A percentile compares a stretch with the other conserved stretches of the same genome.
These are phyloP conservation scores for Pythium dissimile DNA, from an alignment of 352 stramenopile genomes.

Conservation along the genomic window DNA sequence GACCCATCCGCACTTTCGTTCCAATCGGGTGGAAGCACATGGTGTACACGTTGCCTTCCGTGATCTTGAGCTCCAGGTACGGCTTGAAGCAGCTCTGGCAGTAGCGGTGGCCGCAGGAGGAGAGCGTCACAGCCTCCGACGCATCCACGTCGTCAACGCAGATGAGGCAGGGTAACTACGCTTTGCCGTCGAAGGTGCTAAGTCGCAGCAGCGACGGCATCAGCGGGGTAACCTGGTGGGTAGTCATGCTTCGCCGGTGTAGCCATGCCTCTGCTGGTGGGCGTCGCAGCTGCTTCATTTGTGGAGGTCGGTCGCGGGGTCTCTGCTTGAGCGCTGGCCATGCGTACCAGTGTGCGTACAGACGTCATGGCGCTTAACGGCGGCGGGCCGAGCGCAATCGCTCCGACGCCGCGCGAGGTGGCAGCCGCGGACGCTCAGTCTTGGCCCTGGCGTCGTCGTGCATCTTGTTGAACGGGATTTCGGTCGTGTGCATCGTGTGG, in stretches of 20 bases:
- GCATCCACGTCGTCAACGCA: constrained; percentile 58
- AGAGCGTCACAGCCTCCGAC: constrained; percentile 31
- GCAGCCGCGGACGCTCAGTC: neutral
- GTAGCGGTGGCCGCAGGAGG: constrained; percentile 54
- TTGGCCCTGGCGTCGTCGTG: neutral
- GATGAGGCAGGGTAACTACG: constrained; percentile 72
- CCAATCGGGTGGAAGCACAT: constrained; percentile 46
- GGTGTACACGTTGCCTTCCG: constrained; percentile 62
- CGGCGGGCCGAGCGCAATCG: neutral
- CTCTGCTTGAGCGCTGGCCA: neutral
- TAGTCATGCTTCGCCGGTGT: neutral
- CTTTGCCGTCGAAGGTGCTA: constrained; percentile 2
- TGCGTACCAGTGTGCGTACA: neutral
- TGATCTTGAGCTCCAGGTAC: constrained; percentile 70
- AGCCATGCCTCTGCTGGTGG: neutral
- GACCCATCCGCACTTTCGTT: neutral
- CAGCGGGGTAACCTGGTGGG: neutral
- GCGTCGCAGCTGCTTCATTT: neutral
- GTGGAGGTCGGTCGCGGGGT: neutral
- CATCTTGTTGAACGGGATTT: neutral
- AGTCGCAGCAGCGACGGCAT: constrained; percentile 1
- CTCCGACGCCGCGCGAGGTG: neutral
- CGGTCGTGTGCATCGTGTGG: neutral
- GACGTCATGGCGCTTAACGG: neutral
- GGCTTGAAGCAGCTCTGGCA: constrained; percentile 51